Conservation (phyloP, 805 yeast species). For the Ogataea nitratoaversa region DNA sequence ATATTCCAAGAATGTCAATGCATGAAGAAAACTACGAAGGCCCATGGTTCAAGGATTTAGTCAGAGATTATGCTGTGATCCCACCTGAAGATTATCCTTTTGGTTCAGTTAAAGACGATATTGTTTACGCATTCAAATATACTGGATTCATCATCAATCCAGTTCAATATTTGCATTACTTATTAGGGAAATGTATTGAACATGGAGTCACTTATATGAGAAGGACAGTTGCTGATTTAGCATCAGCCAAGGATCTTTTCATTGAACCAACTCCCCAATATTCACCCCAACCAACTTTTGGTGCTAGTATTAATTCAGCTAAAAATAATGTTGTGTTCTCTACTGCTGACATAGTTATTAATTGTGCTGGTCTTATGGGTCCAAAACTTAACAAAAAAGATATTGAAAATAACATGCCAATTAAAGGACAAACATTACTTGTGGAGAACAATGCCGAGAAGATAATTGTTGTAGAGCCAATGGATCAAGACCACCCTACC, state of each 20-base stretch:
- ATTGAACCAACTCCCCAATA: constrained; percentile 4
- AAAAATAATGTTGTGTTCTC: constrained; percentile 22
- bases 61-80: constrained; percentile 32
- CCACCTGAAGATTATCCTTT: constrained; percentile 29
- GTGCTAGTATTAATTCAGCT: constrained; percentile 8
- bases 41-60: constrained; percentile 38
- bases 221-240: constrained; percentile 37
- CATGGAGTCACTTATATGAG: constrained; percentile 46
- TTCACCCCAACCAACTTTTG: constrained; percentile 19
- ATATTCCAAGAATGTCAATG: constrained; percentile 25
- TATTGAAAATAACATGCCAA: constrained; percentile 41
- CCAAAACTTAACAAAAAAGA: constrained; percentile 41
- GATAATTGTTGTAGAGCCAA: constrained; percentile 31
- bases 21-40: constrained; percentile 25
- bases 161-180: constrained; percentile 50
- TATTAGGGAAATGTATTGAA: constrained; percentile 40
- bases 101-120: constrained; percentile 22
- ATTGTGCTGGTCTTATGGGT: constrained; percentile 51
- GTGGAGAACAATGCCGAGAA: constrained; percentile 41
- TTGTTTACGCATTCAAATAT: constrained; percentile 47
- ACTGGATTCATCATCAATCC: constrained; percentile 61
- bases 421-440: constrained; percentile 55
- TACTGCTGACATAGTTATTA: constrained; percentile 41
- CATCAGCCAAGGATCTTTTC: constrained; percentile 22
- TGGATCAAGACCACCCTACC: constrained; percentile 29